A percentile compares a stretch with the other conserved stretches of the same genome.
phyloP scores from a whole-genome alignment of 345 rosid genomes.

The Microthlaspi erraticum region DNA sequence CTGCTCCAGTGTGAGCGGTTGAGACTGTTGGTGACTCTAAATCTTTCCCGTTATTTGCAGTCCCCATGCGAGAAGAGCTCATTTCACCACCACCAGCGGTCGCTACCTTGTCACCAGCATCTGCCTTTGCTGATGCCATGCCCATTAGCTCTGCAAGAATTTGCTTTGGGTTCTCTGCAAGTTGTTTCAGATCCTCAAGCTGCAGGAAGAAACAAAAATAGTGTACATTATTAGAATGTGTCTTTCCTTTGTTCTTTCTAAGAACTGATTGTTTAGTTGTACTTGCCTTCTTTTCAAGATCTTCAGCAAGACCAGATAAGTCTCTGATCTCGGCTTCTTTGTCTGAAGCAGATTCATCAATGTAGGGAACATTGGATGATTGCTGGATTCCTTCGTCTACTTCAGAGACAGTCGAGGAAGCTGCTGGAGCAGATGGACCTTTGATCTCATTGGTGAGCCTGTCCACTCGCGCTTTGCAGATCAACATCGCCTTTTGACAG shows the following conservation, averaged over 20 bases:
- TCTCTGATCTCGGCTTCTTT: constrained; percentile 79
- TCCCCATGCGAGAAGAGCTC: constrained; percentile 70
- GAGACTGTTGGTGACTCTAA: constrained; percentile 67
- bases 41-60: constrained; percentile 48
- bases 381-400: constrained; percentile 59
- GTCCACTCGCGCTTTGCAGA: constrained; percentile 72
- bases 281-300: constrained; percentile 88
- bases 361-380: constrained; percentile 57
- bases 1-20: constrained; percentile 75
- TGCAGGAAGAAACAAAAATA: constrained; percentile 44
- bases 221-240: constrained; percentile 12
- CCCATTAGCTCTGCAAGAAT: constrained; percentile 79
- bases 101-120: constrained; percentile 49
- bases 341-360: constrained; percentile 53
- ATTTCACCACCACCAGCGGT: constrained; percentile 46
- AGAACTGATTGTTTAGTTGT: neutral
- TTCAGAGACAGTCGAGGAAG: constrained; percentile 58
- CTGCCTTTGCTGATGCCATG: constrained; percentile 58
- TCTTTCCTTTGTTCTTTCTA: neutral
- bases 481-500: constrained; percentile 76
- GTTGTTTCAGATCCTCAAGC: constrained; percentile 94
- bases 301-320: constrained; percentile 69
- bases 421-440: constrained; percentile 53
- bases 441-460: constrained; percentile 65
- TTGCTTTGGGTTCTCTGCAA: constrained; percentile 64